Base-by-base conservation (phyloP, 192 early-diverging fungal species). In the Chytriomyces sp. region DNA sequence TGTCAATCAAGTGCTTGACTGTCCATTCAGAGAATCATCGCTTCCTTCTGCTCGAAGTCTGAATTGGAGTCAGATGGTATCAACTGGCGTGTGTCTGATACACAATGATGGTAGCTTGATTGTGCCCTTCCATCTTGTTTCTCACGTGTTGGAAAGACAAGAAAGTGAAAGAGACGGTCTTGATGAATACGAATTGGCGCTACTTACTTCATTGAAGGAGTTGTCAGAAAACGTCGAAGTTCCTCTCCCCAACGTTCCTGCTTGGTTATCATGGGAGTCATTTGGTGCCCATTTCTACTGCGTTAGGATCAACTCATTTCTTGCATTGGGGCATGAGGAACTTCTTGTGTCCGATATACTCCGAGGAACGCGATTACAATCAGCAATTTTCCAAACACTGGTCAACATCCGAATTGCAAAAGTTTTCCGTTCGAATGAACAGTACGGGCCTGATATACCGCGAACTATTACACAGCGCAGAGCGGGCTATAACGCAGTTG, bases 261-360 rank as follows among this genome's bases (percentile, higher is more conserved):
- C 66, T 6, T 71, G 74, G 74, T 24, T 75, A 2, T 75, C 74
- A n/a, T 71, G 69, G 66, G 69, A 75, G 74, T 64, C 74, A 23
- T 75, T 75, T 71, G 74, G 66, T 6, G 74, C 74, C 9, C 63
- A 75, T 75, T 75, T 75, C 74, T 75, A 75, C 23, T 75, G 74
- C 45, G 24, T 75, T 23, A 0, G 74, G 35, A 75, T 75, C 74
- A 75, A 75, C 61, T 75, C 74, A 2, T 75, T 75, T 75, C 74
- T 75, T 69, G 61, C 72, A 2, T 64, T 75, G 74, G 74, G 68
- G 13, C 2, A 7, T 6, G 20, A 26, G 46, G 43, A 64, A 64
- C 5, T 75, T 65, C 20, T 2, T 43, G 20, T 75, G 9, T 65
- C 53, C 13, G 49, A 65, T 75, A 5, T 75, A n/a, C 35, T 75